Conservation (phyloP, 441 rosid species). For the Lepidium campestre region DNA sequence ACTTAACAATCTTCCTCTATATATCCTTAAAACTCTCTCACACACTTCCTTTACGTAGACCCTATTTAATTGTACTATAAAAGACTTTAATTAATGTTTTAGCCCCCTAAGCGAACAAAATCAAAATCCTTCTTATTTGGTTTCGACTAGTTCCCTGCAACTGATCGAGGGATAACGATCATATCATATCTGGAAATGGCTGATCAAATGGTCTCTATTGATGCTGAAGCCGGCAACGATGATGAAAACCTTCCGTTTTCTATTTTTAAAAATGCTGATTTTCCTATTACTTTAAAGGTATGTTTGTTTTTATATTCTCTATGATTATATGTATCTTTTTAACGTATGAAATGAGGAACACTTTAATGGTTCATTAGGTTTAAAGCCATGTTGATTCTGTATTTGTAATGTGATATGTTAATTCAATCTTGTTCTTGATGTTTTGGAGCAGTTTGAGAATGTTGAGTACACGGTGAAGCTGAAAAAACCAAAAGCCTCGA, state of each 20-base stretch:
- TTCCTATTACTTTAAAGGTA: constrained; percentile 44
- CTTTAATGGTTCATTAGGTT: neutral
- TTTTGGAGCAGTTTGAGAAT: constrained; percentile 47
- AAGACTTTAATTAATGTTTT: neutral
- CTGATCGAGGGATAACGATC: neutral
- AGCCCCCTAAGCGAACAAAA: neutral
- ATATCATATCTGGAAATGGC: neutral
- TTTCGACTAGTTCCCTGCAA: neutral
- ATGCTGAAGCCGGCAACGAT: constrained; percentile 26
- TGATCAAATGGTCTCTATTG: constrained; percentile 17
- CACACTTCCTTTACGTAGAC: no score
- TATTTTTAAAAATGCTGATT: constrained; percentile 32
- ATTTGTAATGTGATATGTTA: neutral
- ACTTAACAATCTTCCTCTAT: no score
- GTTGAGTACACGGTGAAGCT: constrained; percentile 38
- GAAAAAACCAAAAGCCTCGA: constrained; percentile 13
- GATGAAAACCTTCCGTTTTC: constrained; percentile 25
- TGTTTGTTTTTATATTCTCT: neutral
- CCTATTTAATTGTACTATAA: no score
- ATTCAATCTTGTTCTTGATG: constrained; percentile 3
- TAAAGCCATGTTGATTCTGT: neutral
- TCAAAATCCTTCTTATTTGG: neutral
- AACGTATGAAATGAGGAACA: neutral
- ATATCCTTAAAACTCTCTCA: no score
- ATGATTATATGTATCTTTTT: neutral